phyloP scores from a whole-genome alignment of 2,329 filamentous ascomycete genomes.

The Paecilomyces niveus region DNA sequence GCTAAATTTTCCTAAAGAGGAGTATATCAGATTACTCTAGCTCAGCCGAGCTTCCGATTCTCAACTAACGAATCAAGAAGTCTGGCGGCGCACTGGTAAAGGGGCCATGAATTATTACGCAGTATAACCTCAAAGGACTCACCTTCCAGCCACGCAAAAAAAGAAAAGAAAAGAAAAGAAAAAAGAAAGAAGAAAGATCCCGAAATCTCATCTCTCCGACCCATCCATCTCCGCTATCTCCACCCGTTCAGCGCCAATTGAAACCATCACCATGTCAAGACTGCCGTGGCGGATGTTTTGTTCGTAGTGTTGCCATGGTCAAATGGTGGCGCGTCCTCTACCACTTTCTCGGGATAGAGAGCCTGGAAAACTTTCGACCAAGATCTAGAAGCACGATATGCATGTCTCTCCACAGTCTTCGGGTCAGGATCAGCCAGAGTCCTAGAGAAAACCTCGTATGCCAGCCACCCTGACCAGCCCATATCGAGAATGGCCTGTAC shows the following conservation, averaged over 20 bases:
- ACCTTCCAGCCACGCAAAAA: neutral
- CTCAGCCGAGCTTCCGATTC: neutral
- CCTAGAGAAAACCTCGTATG: slow-evolving; percentile 62
- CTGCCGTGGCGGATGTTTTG: neutral
- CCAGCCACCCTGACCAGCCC: slow-evolving; percentile 63
- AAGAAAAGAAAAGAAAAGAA: no score
- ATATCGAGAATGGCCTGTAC: slow-evolving; percentile 56
- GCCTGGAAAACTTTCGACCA: neutral
- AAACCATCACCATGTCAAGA: neutral
- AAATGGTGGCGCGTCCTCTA: neutral
- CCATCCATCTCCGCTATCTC: neutral
- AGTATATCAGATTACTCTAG: neutral
- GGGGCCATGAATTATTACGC: no score
- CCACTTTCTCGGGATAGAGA: neutral
- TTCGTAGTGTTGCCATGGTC: neutral
- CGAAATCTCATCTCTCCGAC: neutral
- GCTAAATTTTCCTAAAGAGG: neutral
- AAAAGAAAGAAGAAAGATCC: neutral
- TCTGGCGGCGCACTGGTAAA: neutral
- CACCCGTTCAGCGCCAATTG: neutral
- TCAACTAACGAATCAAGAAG: neutral
- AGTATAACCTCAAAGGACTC: no score
- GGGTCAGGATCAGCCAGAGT: slow-evolving; percentile 49
- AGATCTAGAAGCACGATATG: slow-evolving; percentile 14
- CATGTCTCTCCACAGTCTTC: slow-evolving; percentile 49